Base-by-base conservation (phyloP, 805 yeast genomes). In the Wickerhamomyces bovis region DNA sequence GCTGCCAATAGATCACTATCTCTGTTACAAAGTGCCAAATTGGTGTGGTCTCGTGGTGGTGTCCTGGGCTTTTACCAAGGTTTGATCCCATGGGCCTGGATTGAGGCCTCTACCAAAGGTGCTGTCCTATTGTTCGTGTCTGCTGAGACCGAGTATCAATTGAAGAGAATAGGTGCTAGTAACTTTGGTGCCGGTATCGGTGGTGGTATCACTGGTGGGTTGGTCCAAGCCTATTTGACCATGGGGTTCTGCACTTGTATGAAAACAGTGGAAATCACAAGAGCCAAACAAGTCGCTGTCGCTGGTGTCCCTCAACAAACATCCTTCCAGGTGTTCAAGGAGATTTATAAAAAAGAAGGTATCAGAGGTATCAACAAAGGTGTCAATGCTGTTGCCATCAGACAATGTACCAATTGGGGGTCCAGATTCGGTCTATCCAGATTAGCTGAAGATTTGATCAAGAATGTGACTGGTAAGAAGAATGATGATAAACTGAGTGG, bases 351-450 rank as follows among this genome's bases (percentile, higher is more conserved):
- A 41, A 84, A 75, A 53, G 98, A 94, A 65, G 99, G 99, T 60
- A 80, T 94, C 48, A 76, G 83, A 56, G 99, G 99, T 59, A 89
- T 94, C 65, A 92, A 94, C 71, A 89, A 86, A 71, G 99, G 99
- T 67, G 98, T 92, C 49, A 92, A 92, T 64, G 99, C 99, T 9
- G 97, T 92, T 49, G 98, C 98, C n/a, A 84, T 92, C 55, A 84
- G 99, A 71, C 99, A 94, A 67, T 85, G 89, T 87, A 92, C 98
- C 56, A 94, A 94, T 70, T 94, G 99, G 99, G 99, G 99, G 44
- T 89, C 97, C 18, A 79, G 99, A 64, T 92, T 90, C 61, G 99
- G 98, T 31, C 76, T 94, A 38, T 77, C 96, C 3, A 80, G 99
- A 64, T 76, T 90, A 61, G 95, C 96, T 28, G 99, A 94, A 73